Conservation (phyloP, 345 rosid genomes). For the Melastoma malabathricum region DNA sequence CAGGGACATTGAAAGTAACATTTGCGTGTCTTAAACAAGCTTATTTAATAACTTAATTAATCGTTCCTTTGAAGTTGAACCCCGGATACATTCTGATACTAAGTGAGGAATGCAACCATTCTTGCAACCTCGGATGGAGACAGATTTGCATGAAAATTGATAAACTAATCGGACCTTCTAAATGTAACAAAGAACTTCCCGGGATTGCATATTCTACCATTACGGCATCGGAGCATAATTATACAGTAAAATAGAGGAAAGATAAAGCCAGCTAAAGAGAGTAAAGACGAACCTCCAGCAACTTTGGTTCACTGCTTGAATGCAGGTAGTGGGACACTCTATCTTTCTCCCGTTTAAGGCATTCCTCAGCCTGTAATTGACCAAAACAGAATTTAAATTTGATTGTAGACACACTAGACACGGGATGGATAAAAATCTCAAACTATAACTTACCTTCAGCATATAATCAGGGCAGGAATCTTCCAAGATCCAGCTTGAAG, state of each 20-base stretch:
- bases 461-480: conserved; percentile 80
- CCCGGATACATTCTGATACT: no score
- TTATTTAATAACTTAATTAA: no score
- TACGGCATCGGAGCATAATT: neutral
- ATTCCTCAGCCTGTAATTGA: conserved; percentile 72
- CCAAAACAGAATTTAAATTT: conserved; percentile 2
- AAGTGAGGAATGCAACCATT: no score
- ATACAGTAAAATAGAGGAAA: neutral
- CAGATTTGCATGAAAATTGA: no score
- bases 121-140: no score
- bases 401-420: no score
- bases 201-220: neutral
- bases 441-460: conserved; percentile 40
- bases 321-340: conserved; percentile 85
- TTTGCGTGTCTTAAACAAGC: no score
- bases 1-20: no score
- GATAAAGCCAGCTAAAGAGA: neutral
- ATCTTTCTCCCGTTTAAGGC: conserved; percentile 80
- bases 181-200: neutral
- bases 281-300: conserved; percentile 66
- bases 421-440: neutral
- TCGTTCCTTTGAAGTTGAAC: no score
- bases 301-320: conserved; percentile 73
- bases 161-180: no score
- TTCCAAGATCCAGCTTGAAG: conserved; percentile 66